phyloP scores from a whole-genome alignment of 331 rosid species.

The Malus hybrid region DNA sequence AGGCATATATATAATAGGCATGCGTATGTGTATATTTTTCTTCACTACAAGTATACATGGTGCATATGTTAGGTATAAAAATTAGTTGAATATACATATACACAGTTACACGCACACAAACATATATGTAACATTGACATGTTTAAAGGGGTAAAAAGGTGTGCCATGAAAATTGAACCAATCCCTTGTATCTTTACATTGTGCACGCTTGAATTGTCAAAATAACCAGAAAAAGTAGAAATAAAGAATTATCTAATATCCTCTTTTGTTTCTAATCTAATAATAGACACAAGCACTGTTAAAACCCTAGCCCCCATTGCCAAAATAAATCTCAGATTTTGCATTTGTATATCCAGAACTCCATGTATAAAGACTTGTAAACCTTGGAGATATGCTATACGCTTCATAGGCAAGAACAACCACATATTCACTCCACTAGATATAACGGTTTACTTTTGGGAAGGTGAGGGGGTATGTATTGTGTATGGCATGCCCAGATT shows the following conservation, averaged over 20 bases:
- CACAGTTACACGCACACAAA: too few species aligned
- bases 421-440: not conserved
- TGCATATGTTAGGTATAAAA: constrained; percentile 34
- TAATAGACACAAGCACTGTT: not conserved
- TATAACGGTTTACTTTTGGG: not conserved
- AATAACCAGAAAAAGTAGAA: not conserved
- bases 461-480: not conserved
- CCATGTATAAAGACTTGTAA: not conserved
- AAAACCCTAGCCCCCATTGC: not conserved
- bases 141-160: constrained; percentile 14
- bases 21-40: constrained; percentile 27
- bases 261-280: too few species aligned
- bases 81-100: not conserved
- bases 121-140: not conserved
- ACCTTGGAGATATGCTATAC: not conserved
- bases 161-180: constrained; percentile 25
- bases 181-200: constrained; percentile 30
- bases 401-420: not conserved
- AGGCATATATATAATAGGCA: not conserved
- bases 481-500: not conserved
- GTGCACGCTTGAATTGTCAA: not conserved
- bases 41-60: constrained; percentile 20
- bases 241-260: not conserved
- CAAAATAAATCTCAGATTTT: not conserved
- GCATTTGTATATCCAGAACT: not conserved